phyloP scores from a whole-genome alignment of 345 rosid species.

The Streptanthus diversifolius region DNA sequence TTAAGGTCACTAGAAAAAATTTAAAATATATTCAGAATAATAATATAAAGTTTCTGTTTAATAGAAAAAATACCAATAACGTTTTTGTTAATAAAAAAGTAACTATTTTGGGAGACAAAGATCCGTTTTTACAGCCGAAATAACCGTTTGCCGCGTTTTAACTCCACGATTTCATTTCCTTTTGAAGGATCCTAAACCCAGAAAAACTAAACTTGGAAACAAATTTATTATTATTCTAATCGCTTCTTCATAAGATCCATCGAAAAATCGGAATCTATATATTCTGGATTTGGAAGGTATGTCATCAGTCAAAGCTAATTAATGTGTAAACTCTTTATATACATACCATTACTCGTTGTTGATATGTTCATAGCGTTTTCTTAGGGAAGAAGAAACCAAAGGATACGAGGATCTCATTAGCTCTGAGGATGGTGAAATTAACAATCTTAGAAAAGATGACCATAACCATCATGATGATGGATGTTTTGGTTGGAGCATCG shows the following conservation, averaged over 20 bases:
- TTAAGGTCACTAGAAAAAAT: too few relatives aligned
- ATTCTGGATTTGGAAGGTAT: slow-evolving; percentile 19
- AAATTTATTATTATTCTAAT: neutral
- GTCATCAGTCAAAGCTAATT: slow-evolving; percentile 1
- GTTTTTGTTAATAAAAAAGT: neutral
- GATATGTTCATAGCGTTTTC: neutral
- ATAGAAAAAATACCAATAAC: neutral
- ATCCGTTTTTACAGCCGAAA: slow-evolving; percentile 54
- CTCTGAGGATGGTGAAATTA: neutral
- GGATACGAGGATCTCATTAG: neutral
- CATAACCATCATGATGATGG: slow-evolving; percentile 9
- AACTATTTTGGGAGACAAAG: slow-evolving; percentile 29
- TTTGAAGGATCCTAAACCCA: slow-evolving; percentile 29
- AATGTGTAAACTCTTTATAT: neutral
- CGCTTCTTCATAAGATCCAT: neutral
- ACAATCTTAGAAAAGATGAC: neutral
- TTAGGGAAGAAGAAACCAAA: slow-evolving; percentile 14
- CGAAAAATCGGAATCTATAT: neutral
- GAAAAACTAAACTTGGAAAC: slow-evolving; percentile 5
- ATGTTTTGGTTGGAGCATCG: slow-evolving; percentile 36
- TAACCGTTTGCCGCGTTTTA: slow-evolving; percentile 44
- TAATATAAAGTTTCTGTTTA: too few relatives aligned
- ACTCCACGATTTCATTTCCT: slow-evolving; percentile 24
- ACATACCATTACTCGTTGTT: neutral
- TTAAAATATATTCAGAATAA: too few relatives aligned